Evolutionary conservation across 1,284 basidiomycete genomes (phyloP).

Genomic region (Pascua sp.): DNA sequence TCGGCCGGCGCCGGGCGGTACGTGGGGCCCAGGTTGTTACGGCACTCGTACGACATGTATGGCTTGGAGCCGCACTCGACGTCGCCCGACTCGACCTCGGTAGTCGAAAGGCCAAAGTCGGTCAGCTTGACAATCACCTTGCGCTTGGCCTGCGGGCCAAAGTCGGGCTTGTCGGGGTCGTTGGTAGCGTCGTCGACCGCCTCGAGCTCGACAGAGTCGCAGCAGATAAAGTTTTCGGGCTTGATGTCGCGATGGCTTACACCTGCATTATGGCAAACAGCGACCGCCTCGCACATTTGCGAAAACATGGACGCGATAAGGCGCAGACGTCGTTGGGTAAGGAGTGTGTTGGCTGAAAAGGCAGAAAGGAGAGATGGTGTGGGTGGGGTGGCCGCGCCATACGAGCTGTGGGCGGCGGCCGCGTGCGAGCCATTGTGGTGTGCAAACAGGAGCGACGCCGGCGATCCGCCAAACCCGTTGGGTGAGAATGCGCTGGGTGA

Average conservation of each 20-base stretch:
- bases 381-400: conserved; percentile 67
- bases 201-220: conserved; percentile 72
- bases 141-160: conserved; percentile 49
- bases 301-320: conserved; percentile 95
- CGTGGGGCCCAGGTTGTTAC: conserved; percentile 90
- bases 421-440: conserved; percentile 38
- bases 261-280: conserved; percentile 87
- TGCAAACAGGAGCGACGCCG: conserved; percentile 41
- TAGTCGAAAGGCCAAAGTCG: conserved; percentile 94
- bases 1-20: conserved; percentile 94
- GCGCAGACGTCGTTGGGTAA: conserved; percentile 79
- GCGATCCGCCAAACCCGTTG: conserved; percentile 22
- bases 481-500: conserved; percentile 36
- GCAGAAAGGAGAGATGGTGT: conserved; percentile 91
- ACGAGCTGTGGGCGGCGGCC: neutral
- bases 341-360: conserved; percentile 72
- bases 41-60: conserved; percentile 99
- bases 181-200: conserved; percentile 53
- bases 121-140: conserved; percentile 84
- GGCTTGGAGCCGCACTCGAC: conserved; percentile 98
- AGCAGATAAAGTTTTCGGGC: conserved; percentile 84
- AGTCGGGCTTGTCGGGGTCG: conserved; percentile 27
- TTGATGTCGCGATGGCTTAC: conserved; percentile 98
- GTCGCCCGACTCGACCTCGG: conserved; percentile 80
- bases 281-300: conserved; percentile 97